A percentile compares a stretch with the other conserved stretches of the same genome.
Evolutionary conservation across 1,284 basidiomycete genomes (phyloP).

Genomic region (Malassezia equina): DNA sequence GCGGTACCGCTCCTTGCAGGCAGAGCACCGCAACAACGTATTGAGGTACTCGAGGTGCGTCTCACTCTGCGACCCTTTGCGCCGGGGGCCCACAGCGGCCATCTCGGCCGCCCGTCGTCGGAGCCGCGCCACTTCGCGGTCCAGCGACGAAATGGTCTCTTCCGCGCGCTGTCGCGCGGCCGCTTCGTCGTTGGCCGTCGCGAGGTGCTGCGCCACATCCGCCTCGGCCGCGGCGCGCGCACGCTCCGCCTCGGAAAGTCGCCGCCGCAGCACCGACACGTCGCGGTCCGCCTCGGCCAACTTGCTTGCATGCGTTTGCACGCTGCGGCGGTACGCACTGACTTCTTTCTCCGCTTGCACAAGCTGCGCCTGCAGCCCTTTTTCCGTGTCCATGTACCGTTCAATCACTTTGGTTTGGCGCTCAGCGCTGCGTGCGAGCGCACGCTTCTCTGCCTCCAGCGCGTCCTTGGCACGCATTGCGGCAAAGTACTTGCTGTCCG

Average conservation of each 20-base stretch:
- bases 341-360: slow-evolving; percentile 56
- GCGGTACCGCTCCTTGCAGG: slow-evolving; percentile 74
- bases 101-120: slow-evolving; percentile 31
- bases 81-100: slow-evolving; percentile 31
- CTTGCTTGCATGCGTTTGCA: slow-evolving; percentile 30
- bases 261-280: slow-evolving; percentile 36
- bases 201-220: slow-evolving; percentile 29
- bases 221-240: slow-evolving; percentile 22
- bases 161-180: slow-evolving; percentile 26
- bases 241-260: slow-evolving; percentile 20
- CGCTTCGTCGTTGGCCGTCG: slow-evolving; percentile 18
- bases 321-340: slow-evolving; percentile 34
- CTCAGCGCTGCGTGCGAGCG: slow-evolving; percentile 59
- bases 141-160: slow-evolving; percentile 25
- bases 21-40: slow-evolving; percentile 78
- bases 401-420: slow-evolving; percentile 71
- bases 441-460: slow-evolving; percentile 65
- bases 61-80: slow-evolving; percentile 19
- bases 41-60: slow-evolving; percentile 55
- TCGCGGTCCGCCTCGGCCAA: slow-evolving; percentile 42
- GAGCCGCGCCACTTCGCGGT: slow-evolving; percentile 30
- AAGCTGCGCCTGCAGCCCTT: slow-evolving; percentile 55
- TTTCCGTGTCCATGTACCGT: slow-evolving; percentile 60
- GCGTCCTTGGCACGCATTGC: slow-evolving; percentile 82
- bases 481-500: slow-evolving; percentile 87